Conservation (phyloP, 352 stramenopile species). For the Phytophthora idaei region DNA sequence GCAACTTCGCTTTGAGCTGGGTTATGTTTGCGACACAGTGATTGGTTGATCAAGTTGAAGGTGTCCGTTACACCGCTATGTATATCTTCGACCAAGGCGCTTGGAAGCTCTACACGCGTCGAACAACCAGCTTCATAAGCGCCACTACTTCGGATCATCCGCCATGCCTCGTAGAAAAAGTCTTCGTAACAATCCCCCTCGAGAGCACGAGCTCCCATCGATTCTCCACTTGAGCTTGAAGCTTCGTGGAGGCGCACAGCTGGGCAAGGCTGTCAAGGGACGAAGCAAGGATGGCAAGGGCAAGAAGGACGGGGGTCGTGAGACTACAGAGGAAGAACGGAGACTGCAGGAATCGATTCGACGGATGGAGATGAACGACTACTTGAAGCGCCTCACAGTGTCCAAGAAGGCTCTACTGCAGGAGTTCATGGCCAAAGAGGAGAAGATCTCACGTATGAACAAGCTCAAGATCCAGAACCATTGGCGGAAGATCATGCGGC, state of each 20-base stretch:
- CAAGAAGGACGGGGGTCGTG: constrained; percentile 59
- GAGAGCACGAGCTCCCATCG: constrained; percentile 1
- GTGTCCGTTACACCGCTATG: constrained; percentile 27
- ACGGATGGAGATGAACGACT: constrained; percentile 87
- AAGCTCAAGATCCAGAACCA: constrained; percentile 95
- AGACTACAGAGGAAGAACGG: constrained; percentile 71
- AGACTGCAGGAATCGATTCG: constrained; percentile 79
- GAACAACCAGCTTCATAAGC: not conserved
- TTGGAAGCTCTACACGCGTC: not conserved
- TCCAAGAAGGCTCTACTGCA: constrained; percentile 80
- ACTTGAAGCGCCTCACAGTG: constrained; percentile 78
- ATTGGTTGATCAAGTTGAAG: constrained; percentile 30
- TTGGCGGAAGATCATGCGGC: constrained; percentile 96
- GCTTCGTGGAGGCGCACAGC: constrained; percentile 67
- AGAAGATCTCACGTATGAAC: constrained; percentile 80
- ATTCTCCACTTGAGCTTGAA: constrained; percentile 47
- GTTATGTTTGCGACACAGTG: not conserved
- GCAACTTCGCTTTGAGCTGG: no score
- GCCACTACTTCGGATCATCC: not conserved
- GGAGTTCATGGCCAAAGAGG: constrained; percentile 81
- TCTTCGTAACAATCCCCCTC: constrained; percentile 26
- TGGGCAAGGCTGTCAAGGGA: constrained; percentile 82
- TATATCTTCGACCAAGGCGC: not conserved
- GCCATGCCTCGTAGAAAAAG: constrained; percentile 33
- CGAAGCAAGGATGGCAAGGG: constrained; percentile 70